phyloP scores from a whole-genome alignment of 164 flowering plant species.

The Protea cynaroides region DNA sequence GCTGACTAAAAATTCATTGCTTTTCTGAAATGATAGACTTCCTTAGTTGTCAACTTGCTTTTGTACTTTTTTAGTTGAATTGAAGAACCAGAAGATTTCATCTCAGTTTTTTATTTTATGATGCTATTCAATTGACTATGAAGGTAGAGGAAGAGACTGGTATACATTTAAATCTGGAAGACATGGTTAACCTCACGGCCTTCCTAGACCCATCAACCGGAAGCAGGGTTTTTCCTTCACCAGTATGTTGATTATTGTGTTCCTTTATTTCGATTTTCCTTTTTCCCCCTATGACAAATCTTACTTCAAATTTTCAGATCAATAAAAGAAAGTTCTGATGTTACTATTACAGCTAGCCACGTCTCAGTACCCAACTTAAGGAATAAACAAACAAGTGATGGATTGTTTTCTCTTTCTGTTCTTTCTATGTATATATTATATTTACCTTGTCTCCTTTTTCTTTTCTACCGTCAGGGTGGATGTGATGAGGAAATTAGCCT shows the following conservation, averaged over 20 bases:
- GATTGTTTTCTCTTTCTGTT: neutral
- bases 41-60: neutral
- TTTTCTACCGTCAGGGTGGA: conserved; percentile 60
- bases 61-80: neutral
- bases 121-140: conserved; percentile 12
- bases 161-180: conserved; percentile 50
- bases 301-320: too few species aligned
- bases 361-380: neutral
- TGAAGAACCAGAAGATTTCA: neutral
- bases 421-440: too few species aligned
- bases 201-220: conserved; percentile 80
- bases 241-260: conserved; percentile 38
- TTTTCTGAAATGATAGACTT: neutral
- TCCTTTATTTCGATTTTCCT: neutral
- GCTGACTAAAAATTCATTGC: neutral
- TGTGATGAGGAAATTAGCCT: conserved; percentile 81
- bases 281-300: neutral
- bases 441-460: neutral
- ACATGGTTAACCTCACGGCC: conserved; percentile 80
- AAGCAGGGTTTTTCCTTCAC: conserved; percentile 72
- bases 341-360: neutral
- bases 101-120: neutral
- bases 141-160: conserved; percentile 97
- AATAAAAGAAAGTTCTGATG: too few species aligned
- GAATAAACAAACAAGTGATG: too few species aligned